These are phyloP conservation scores for Rhytidiadelphus loreus DNA, from an alignment of 225 moss, liverwort and hornwort genomes.

Conservation along the genomic window DNA sequence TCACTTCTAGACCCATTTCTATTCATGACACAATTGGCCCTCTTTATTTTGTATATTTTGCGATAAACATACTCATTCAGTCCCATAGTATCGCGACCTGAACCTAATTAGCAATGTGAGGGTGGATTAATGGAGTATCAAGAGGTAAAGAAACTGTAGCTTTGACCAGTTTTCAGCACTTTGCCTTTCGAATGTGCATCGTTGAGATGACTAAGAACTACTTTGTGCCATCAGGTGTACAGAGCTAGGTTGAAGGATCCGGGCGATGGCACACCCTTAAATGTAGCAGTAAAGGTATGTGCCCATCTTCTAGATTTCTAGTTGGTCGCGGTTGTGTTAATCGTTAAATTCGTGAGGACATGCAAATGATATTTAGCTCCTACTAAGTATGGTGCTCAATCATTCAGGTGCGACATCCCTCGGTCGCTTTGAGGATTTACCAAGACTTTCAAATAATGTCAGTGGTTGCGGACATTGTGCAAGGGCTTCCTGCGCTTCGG, in stretches of 20 bases:
- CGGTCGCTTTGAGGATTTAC: conserved; percentile 75
- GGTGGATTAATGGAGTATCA: background rate
- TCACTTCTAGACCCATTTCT: background rate
- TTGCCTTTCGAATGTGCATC: background rate
- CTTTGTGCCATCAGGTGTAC: conserved; percentile 54
- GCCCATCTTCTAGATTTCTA: background rate
- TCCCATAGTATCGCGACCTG: background rate
- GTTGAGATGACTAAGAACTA: background rate
- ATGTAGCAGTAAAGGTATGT: conserved; percentile 90
- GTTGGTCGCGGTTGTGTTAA: background rate
- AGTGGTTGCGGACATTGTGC: conserved; percentile 54
- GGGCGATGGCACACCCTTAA: conserved; percentile 47
- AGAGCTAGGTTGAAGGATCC: conserved; percentile 63
- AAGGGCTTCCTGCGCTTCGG: conserved; percentile 72
- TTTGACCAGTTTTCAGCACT: background rate
- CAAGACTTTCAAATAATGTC: conserved; percentile 95
- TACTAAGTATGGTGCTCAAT: background rate
- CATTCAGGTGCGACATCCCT: conserved; percentile 82
- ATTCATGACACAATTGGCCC: background rate
- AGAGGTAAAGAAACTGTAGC: background rate
- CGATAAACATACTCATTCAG: background rate
- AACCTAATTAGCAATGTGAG: background rate
- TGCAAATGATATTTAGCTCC: background rate
- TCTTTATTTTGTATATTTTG: background rate
- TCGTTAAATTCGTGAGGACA: background rate